Conservation (phyloP, 495 filamentous ascomycete species). For the Penicillium steckii region DNA sequence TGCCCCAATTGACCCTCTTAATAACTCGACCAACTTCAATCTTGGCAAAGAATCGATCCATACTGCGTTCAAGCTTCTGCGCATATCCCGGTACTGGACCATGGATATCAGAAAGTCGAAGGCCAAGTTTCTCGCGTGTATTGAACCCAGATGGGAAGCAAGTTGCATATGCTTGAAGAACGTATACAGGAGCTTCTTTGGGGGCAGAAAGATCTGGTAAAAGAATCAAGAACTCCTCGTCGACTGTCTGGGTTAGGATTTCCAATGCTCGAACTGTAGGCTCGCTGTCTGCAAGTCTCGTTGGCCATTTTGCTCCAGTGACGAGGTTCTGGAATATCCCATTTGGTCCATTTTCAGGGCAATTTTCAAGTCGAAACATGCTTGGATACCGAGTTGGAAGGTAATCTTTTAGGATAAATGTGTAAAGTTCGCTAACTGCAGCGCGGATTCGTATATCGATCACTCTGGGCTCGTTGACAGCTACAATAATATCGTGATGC, state of each 20-base stretch:
- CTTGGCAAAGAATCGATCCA: slow-evolving; percentile 71
- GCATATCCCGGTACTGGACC: slow-evolving; percentile 65
- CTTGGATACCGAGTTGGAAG: slow-evolving; percentile 65
- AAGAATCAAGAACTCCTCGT: slow-evolving; percentile 69
- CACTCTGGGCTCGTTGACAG: slow-evolving; percentile 33
- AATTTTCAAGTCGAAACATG: slow-evolving; percentile 50
- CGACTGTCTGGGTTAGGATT: slow-evolving; percentile 17
- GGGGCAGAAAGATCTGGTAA: slow-evolving; percentile 41
- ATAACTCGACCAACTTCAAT: slow-evolving; percentile 41
- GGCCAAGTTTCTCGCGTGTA: slow-evolving; percentile 60
- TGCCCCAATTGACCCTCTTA: slow-evolving; percentile 56
- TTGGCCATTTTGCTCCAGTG: slow-evolving; percentile 43
- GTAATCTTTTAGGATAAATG: slow-evolving; percentile 59
- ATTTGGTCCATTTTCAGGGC: slow-evolving; percentile 11
- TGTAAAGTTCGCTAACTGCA: slow-evolving; percentile 64
- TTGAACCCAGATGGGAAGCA: slow-evolving; percentile 76
- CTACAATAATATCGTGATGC: slow-evolving; percentile 43
- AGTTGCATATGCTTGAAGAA: slow-evolving; percentile 63
- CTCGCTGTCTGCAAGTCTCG: slow-evolving; percentile 20
- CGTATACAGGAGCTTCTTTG: slow-evolving; percentile 42
- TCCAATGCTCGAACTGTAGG: slow-evolving; percentile 18
- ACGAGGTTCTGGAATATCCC: slow-evolving; percentile 45
- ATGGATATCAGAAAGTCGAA: slow-evolving; percentile 66
- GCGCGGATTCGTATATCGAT: slow-evolving; percentile 37
- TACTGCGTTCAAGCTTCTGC: slow-evolving; percentile 68